These are phyloP conservation scores for Physocladia obscura DNA, from an alignment of 192 early-diverging fungal species.

Conservation along the genomic window DNA sequence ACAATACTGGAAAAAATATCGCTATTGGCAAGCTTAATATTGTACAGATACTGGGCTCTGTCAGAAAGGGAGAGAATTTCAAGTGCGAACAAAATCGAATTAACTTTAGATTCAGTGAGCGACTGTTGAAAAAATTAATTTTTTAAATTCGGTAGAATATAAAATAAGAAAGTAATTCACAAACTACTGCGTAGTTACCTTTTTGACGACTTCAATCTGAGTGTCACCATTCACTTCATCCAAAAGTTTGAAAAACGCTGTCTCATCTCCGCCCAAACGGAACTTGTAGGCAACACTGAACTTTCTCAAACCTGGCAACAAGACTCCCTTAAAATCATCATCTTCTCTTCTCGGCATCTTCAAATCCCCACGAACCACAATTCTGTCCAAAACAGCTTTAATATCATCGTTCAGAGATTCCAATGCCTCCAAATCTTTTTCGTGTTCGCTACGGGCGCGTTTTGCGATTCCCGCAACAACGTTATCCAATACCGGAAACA, in stretches of 20 bases:
- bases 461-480: background rate
- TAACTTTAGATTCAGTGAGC: background rate
- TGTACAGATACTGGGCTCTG: constrained; percentile 22
- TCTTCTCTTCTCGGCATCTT: background rate
- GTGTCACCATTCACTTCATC: background rate
- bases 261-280: background rate
- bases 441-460: constrained; percentile 6
- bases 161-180: too few species aligned
- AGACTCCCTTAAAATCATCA: background rate
- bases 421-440: background rate
- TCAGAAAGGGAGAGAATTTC: constrained; percentile 22
- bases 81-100: background rate
- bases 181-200: too few species aligned
- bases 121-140: background rate
- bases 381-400: background rate
- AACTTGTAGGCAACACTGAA: background rate
- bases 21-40: background rate
- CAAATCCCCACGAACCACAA: background rate
- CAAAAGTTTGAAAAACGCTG: background rate
- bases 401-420: background rate
- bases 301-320: background rate
- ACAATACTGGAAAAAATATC: too few species aligned
- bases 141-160: too few species aligned
- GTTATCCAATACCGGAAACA: constrained; percentile 27
- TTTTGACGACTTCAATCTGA: background rate